Base-by-base conservation (phyloP, 2,329 filamentous ascomycete species). In the Raffaelea arxii region DNA sequence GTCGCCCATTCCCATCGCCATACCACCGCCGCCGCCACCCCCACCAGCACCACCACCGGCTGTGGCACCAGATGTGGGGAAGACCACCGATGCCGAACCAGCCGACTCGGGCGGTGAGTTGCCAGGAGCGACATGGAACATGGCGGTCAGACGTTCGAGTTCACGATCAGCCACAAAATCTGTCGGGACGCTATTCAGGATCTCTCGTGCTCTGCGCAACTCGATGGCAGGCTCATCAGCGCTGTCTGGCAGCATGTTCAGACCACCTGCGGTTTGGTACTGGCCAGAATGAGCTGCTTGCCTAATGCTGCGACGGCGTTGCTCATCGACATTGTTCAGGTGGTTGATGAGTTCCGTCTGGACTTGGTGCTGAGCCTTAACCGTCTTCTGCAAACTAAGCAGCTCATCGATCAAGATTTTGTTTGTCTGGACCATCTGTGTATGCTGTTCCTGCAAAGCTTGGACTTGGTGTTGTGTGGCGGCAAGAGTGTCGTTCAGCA, bases 401-500 rank as follows among this genome's bases (percentile, higher is more conserved):
- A 82, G 74, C 58, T 83, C 78, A 50, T 78, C 77, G 35, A 81
- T 69, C 41, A 84, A 71, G 18, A 79, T 65, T 54, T 75, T 72
- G 58, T 83, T 82, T 11, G 75, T 74, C 53, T 79, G 74, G 14
- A 74, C 67, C 45, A 96, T 75, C 57, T 94, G 88, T 50, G 83
- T 81, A 62, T 89, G 92, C 53, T 87, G 78, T 56, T 91, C 86
- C 57, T 92, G 86, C 36, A 97, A 70, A 48, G 85, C 79, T 60
- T 95, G 88, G 36, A 97, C 79, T 63, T 97, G 91, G 59, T 94
- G 87, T 58, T 95, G 88, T 6, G 90, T 94, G 10, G 90, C 91
- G 44, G 88, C 80, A 44, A 96, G 71, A 56, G 94, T 89, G 57
- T 88, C 86, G 62, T 88, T 91, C 57, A 96, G 78, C 54, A 95